Evolutionary conservation across 2,329 filamentous ascomycete species (phyloP).

Genomic region (Phaeosphaeria sp.): DNA sequence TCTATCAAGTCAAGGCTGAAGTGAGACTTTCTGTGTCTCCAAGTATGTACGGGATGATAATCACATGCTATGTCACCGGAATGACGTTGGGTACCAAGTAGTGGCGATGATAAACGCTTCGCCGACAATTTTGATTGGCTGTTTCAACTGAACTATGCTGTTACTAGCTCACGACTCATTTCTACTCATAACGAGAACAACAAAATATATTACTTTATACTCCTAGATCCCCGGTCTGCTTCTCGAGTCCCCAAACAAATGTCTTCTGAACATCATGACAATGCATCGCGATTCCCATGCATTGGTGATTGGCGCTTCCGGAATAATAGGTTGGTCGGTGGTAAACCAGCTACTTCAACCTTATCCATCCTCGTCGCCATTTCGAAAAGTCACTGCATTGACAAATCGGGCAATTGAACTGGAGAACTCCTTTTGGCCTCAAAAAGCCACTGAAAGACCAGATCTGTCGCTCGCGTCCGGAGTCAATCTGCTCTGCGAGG

Average conservation of each 20-base stretch:
- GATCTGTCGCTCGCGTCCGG: conserved; percentile 42
- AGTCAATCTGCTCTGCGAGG: conserved; percentile 38
- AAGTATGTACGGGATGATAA: background rate
- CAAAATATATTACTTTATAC: background rate
- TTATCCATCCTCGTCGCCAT: conserved; percentile 42
- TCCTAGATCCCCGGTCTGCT: background rate
- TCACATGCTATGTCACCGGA: background rate
- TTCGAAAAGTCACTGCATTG: conserved; percentile 47
- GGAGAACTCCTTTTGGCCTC: conserved; percentile 46
- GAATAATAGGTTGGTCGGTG: conserved; percentile 52
- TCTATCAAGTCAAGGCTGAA: too few species aligned
- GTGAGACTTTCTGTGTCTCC: background rate
- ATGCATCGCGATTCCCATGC: conserved; percentile 33
- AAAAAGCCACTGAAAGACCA: conserved; percentile 7
- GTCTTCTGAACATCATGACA: background rate
- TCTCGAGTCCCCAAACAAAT: background rate
- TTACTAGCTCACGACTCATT: background rate
- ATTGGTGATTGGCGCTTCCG: conserved; percentile 50
- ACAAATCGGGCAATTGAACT: conserved; percentile 46
- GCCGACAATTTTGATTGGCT: background rate
- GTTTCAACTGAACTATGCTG: background rate
- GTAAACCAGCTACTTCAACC: conserved; percentile 44
- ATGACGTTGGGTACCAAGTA: background rate
- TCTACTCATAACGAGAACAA: background rate
- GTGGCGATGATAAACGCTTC: background rate